Conservation (phyloP, 805 yeast species). For the Saccharomycodes ludwigii region DNA sequence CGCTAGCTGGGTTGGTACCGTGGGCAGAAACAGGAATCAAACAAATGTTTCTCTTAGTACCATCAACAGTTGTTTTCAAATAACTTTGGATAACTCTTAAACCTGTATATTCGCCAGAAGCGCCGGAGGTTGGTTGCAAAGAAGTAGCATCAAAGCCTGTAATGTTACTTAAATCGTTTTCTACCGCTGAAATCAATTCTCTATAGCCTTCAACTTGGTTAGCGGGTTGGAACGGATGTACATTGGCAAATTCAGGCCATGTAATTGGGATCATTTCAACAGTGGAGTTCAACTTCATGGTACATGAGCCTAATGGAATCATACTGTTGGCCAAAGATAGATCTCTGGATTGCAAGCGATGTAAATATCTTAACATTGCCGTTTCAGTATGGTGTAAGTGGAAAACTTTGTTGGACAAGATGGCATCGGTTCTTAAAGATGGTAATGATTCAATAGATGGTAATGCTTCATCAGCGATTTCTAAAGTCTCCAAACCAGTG, state of each 20-base stretch:
- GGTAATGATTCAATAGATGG: constrained; percentile 39
- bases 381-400: constrained; percentile 87
- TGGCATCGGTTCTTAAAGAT: constrained; percentile 42
- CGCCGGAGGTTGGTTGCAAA: constrained; percentile 94
- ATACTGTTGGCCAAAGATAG: constrained; percentile 88
- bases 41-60: constrained; percentile 62
- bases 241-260: constrained; percentile 80
- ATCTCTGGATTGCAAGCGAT: constrained; percentile 75
- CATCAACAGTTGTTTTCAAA: constrained; percentile 58
- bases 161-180: constrained; percentile 74
- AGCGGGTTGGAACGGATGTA: constrained; percentile 89
- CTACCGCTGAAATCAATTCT: constrained; percentile 64
- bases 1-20: constrained; percentile 98
- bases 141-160: constrained; percentile 91
- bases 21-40: constrained; percentile 96
- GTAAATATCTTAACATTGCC: constrained; percentile 83
- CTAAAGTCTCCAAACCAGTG: constrained; percentile 27
- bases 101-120: constrained; percentile 97
- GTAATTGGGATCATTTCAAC: constrained; percentile 90
- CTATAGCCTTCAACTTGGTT: constrained; percentile 84
- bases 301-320: constrained; percentile 97
- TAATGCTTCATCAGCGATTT: constrained; percentile 18
- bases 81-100: constrained; percentile 74
- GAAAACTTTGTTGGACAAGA: constrained; percentile 68
- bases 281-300: constrained; percentile 94